These are phyloP conservation scores for Apophysomyces ossiformis DNA, from an alignment of 371 early-diverging fungal genomes.

Conservation along the genomic window DNA sequence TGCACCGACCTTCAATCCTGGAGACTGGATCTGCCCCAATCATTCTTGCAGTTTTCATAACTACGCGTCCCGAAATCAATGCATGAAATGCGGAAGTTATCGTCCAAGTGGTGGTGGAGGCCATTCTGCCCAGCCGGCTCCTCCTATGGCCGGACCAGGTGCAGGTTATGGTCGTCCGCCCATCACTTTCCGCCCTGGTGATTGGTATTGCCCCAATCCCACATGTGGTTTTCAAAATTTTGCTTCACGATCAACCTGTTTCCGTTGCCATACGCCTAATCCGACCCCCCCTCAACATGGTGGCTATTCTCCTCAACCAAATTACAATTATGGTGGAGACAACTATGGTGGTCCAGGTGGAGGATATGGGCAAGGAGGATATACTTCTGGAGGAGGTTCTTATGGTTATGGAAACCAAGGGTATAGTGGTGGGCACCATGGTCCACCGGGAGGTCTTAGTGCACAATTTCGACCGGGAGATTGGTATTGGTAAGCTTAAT, in stretches of 20 bases:
- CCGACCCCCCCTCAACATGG: conserved; percentile 37
- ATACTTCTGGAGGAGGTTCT: conserved; percentile 25
- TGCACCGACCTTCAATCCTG: conserved; percentile 37
- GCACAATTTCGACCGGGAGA: conserved; percentile 66
- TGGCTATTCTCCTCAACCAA: conserved; percentile 14
- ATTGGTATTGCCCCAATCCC: conserved; percentile 77
- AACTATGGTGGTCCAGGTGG: conserved; percentile 19
- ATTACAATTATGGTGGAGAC: conserved; percentile 11
- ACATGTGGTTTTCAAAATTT: conserved; percentile 79
- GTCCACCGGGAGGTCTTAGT: conserved; percentile 22
- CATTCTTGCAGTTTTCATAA: conserved; percentile 61
- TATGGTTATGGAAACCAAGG: conserved; percentile 23
- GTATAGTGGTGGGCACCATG: conserved; percentile 36
- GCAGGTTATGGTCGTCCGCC: conserved; percentile 24
- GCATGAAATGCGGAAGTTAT: conserved; percentile 42
- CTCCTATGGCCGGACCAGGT: conserved; percentile 1
- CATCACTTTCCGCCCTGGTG: conserved; percentile 62
- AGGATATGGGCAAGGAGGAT: conserved; percentile 34
- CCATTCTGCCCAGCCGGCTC: background rate
- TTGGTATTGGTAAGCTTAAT: conserved; percentile 57
- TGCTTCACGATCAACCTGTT: conserved; percentile 67
- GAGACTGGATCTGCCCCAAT: conserved; percentile 63
- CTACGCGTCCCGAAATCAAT: conserved; percentile 54
- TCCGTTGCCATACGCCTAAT: conserved; percentile 62
- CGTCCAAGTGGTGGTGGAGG: conserved; percentile 23